Evolutionary conservation across 768 basidiomycete genomes (phyloP), one percentile per base, ranked within the genome.

Genomic region (Lyophyllum semitale): DNA sequence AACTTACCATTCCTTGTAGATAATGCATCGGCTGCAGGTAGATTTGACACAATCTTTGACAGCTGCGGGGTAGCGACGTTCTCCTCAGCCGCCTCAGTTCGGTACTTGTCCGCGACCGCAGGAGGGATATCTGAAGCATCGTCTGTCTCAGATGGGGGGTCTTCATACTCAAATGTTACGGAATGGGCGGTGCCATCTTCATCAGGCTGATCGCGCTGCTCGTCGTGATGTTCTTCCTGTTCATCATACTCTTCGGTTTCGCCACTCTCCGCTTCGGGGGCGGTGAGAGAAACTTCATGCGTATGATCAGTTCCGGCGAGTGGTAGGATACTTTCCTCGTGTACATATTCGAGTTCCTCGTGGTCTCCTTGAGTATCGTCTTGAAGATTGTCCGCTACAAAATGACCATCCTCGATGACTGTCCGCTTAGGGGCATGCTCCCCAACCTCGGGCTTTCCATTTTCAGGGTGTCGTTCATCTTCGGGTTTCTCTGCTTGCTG

Each of bases 151-250:
- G 48, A 37, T 32, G 48, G 43, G 25, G 44, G 44, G 11, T 25
- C 53, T 18, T 49, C 44, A 32, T 43, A 32, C 7, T 30, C 18
- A 57, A 30, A 52, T 4, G 38, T 37, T 3, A 50, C 55, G 25
- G 26, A 6, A n/a, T 29, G 44, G 25, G 44, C 27, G 8, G 23
- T 4, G 8, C 23, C 23, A 17, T 29, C 26, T 23, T 29, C 38
- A 26, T 71, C 65, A 35, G 65, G 58, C 60, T 70, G 71, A n/a
- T 59, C 55, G 25, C 68, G 65, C 25, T 71, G 47, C 29, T 53
- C 51, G 29, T 45, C 35, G 30, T 17, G 35, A n/a, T 25, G n/a
- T 26, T 47, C 42, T 8, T 20, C 53, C n/a, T 32, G 12, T 4
- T 33, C 11, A 4, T 48, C 26, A 27, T 25, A 68, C 58, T 66